Conservation (phyloP, 192 early-diverging fungal genomes). For the Podila epigama region DNA sequence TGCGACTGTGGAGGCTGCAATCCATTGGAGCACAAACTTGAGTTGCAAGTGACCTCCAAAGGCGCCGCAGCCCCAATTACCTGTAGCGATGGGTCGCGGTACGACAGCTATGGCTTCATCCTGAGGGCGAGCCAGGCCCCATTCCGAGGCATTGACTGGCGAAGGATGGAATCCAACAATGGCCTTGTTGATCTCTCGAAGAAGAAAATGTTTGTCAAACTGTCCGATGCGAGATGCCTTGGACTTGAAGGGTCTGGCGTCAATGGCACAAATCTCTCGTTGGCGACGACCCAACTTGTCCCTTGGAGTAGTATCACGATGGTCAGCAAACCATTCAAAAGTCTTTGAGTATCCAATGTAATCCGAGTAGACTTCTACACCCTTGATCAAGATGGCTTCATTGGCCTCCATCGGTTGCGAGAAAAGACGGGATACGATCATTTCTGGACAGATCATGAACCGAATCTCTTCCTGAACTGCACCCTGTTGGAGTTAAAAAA, state of each 20-base stretch:
- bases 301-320: conserved; percentile 29
- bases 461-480: conserved; percentile 46
- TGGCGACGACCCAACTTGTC: conserved; percentile 29
- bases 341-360: conserved; percentile 46
- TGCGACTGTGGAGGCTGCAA: conserved; percentile 23
- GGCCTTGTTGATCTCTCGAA: conserved; percentile 45
- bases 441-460: conserved; percentile 48
- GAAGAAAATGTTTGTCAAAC: conserved; percentile 18
- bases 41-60: conserved; percentile 47
- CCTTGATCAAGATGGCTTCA: conserved; percentile 42
- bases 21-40: conserved; percentile 48
- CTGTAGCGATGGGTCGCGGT: conserved; percentile 33
- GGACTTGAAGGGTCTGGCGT: conserved; percentile 41
- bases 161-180: conserved; percentile 26
- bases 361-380: conserved; percentile 34
- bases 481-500: conserved; percentile 8
- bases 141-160: conserved; percentile 39
- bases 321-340: conserved; percentile 41
- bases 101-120: neutral
- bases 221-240: conserved; percentile 32
- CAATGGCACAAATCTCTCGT: conserved; percentile 42
- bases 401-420: conserved; percentile 31
- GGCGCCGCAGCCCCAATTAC: conserved; percentile 52
- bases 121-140: conserved; percentile 11
- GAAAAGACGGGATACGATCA: conserved; percentile 38